Conservation (phyloP, 192 early-diverging fungal species). For the Coemansia sp. region DNA sequence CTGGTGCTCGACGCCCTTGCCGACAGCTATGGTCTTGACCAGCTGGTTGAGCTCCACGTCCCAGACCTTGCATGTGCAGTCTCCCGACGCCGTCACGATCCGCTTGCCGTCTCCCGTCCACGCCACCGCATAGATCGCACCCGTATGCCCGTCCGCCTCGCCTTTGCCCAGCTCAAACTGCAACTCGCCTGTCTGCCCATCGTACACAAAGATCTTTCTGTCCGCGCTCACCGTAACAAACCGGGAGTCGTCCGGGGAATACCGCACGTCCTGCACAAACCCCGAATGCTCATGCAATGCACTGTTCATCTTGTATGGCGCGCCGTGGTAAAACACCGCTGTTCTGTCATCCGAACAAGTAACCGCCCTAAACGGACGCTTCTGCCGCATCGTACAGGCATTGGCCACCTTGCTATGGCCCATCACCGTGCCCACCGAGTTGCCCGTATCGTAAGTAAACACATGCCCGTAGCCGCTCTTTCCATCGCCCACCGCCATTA, state of each 20-base stretch:
- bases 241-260: constrained; percentile 73
- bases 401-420: constrained; percentile 91
- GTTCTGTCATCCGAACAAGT: constrained; percentile 89
- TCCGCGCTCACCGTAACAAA: constrained; percentile 87
- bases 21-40: constrained; percentile 59
- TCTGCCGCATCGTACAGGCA: constrained; percentile 81
- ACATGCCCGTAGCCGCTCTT: constrained; percentile 87
- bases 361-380: constrained; percentile 87
- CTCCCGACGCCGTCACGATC: constrained; percentile 80
- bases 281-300: constrained; percentile 76
- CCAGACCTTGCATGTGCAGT: constrained; percentile 89
- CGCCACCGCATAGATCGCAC: constrained; percentile 78
- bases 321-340: constrained; percentile 88
- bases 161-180: constrained; percentile 55
- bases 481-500: constrained; percentile 96
- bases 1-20: constrained; percentile 64
- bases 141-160: constrained; percentile 61
- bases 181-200: constrained; percentile 85
- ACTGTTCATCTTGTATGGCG: constrained; percentile 81
- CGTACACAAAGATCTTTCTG: constrained; percentile 88
- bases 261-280: constrained; percentile 89
- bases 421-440: constrained; percentile 84
- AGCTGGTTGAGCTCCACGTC: constrained; percentile 72
- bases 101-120: constrained; percentile 82
- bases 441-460: constrained; percentile 85